These are phyloP conservation scores for Noccaea caerulescens DNA, from an alignment of 345 rosid genomes.

Conservation along the genomic window DNA sequence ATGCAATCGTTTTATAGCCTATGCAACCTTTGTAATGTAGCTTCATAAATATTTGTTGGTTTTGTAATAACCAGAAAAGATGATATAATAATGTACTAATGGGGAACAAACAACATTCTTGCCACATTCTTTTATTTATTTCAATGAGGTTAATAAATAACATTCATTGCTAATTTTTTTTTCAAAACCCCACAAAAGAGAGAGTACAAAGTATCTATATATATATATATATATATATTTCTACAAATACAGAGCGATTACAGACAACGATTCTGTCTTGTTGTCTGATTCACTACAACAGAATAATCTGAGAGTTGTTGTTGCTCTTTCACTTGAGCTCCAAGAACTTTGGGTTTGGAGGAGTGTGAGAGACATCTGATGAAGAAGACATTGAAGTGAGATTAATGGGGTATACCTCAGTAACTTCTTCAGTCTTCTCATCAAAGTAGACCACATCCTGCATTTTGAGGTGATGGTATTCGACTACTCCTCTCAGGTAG, in stretches of 20 bases:
- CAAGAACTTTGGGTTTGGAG: slow-evolving; percentile 31
- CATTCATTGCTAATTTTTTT: slow-evolving; percentile 27
- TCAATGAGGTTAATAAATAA: slow-evolving; percentile 17
- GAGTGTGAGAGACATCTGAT: slow-evolving; percentile 31
- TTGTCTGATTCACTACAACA: slow-evolving; percentile 38
- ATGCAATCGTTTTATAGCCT: slow-evolving; percentile 3
- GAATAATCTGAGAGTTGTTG: background rate
- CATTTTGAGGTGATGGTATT: slow-evolving; percentile 95
- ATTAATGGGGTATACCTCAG: slow-evolving; percentile 79
- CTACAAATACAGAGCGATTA: slow-evolving; percentile 38
- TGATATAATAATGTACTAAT: slow-evolving; percentile 11
- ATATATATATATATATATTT: slow-evolving; percentile 26
- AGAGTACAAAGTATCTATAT: slow-evolving; percentile 24
- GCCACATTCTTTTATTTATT: slow-evolving; percentile 3
- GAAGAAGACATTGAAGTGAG: slow-evolving; percentile 49
- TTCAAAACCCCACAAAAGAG: slow-evolving; percentile 28
- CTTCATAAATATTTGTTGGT: slow-evolving; percentile 28
- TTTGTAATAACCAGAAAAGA: slow-evolving; percentile 23
- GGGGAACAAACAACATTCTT: too few relatives aligned
- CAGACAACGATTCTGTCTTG: slow-evolving; percentile 29
- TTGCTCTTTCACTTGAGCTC: slow-evolving; percentile 37
- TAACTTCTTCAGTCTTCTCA: slow-evolving; percentile 80
- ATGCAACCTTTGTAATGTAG: slow-evolving; percentile 41
- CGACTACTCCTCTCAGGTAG: slow-evolving; percentile 88
- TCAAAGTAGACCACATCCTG: slow-evolving; percentile 93